Percentiles rank a stretch among this genome's conserved stretches.
phyloP scores from a whole-genome alignment of 1,284 basidiomycete species.

The Leccinum proliferum region DNA sequence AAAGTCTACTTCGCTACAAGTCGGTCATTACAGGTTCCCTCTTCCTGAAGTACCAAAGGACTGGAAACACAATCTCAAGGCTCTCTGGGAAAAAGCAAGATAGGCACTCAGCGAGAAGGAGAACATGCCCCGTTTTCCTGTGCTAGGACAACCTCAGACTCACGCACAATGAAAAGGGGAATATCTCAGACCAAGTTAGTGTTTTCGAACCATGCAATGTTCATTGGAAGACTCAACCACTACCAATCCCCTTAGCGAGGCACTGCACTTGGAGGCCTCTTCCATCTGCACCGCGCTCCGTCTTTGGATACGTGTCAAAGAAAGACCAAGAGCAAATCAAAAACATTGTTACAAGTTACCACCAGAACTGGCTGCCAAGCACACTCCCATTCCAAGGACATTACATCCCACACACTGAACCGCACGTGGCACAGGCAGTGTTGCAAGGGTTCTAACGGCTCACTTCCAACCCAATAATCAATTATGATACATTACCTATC shows the following conservation, averaged over 20 bases:
- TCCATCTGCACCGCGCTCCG: slow-evolving; percentile 65
- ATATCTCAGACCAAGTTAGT: slow-evolving; percentile 64
- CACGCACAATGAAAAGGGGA: slow-evolving; percentile 48
- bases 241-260: slow-evolving; percentile 55
- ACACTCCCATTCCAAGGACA: slow-evolving; percentile 21
- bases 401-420: slow-evolving; percentile 62
- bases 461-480: slow-evolving; percentile 76
- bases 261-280: slow-evolving; percentile 77
- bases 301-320: slow-evolving; percentile 91
- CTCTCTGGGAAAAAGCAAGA: slow-evolving; percentile 64
- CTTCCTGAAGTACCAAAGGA: slow-evolving; percentile 74
- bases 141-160: slow-evolving; percentile 21
- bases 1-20: slow-evolving; percentile 9
- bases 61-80: slow-evolving; percentile 81
- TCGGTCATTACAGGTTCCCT: slow-evolving; percentile 55
- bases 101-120: slow-evolving; percentile 45
- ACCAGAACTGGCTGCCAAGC: slow-evolving; percentile 16
- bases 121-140: slow-evolving; percentile 23
- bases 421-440: slow-evolving; percentile 81
- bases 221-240: background rate
- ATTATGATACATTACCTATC: slow-evolving; percentile 79
- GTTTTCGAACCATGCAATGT: background rate
- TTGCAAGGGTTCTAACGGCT: slow-evolving; percentile 90
- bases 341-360: slow-evolving; percentile 19
- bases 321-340: slow-evolving; percentile 85